Evolutionary conservation across 208 protist species (phyloP).

Genomic region (Wallacemonas sp.): DNA sequence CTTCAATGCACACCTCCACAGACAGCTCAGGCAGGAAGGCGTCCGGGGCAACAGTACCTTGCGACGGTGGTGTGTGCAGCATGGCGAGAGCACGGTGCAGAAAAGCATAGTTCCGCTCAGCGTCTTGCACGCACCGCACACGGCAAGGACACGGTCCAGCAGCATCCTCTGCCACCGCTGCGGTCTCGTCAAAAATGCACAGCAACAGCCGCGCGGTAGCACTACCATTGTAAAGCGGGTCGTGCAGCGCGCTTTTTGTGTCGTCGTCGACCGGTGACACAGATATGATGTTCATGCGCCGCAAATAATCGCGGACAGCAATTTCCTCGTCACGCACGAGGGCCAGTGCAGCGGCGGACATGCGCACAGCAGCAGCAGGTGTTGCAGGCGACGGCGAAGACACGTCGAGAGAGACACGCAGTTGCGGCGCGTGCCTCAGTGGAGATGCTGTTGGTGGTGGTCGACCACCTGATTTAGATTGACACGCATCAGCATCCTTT

Average conservation of each 20-base stretch:
- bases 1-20: background rate
- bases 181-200: constrained; percentile 7
- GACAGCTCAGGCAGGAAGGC: background rate
- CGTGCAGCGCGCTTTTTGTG: constrained; percentile 26
- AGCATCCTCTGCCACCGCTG: no score
- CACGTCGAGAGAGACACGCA: no score
- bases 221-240: constrained; percentile 70
- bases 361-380: no score
- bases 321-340: constrained; percentile 18
- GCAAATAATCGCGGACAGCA: constrained; percentile 66
- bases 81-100: background rate
- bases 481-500: no score
- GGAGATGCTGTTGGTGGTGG: no score
- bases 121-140: constrained; percentile 43
- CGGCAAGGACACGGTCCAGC: constrained; percentile 29
- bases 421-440: no score
- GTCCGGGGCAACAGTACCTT: background rate
- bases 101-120: constrained; percentile 45
- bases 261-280: background rate
- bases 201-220: constrained; percentile 57
- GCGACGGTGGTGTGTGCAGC: no score
- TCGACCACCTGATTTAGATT: no score
- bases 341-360: constrained; percentile 19
- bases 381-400: no score
- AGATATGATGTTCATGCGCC: constrained; percentile 66